Base-by-base conservation (phyloP, 2,329 filamentous ascomycete genomes). In the Metarhizium guizhouense region DNA sequence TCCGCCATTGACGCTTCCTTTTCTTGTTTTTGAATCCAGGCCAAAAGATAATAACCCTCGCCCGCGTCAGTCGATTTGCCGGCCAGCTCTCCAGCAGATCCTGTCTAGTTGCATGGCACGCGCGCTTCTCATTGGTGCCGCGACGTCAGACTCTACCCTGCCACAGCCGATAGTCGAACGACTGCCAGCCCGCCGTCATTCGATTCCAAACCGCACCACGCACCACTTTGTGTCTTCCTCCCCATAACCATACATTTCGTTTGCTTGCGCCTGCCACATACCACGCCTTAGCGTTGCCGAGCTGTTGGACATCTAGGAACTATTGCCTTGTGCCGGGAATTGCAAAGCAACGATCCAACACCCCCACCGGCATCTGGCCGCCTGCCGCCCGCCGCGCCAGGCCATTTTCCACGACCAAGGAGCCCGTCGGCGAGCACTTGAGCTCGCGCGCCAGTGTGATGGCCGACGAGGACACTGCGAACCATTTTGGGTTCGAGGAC, bases 401-500 rank as follows among this genome's bases (percentile, higher is more conserved):
- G 40, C 32, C 13, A 42, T 10, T n/a, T 29, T 1, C 50, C 13
- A 52, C 36, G 50, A 52, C 38, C 4, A 25, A 25, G 25, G 48
- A 50, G 13, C 40, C 47, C 48, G 45, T 48, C 45, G 38, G 55
- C 49, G 25, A 40, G 55, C 42, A 43, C 38, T 47, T 47, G 32
- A 53, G 57, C 57, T 42, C 38, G 34, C 30, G 43, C 36, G 32
- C 54, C 64, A 61, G 60, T 62, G 60, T 60, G 61, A 74, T 74
- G 72, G 66, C 70, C 57, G 69, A 73, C 65, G 68, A 72, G 62
- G 72, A 73, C 61, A 64, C 68, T 61, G 62, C 70, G 59, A 63
- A 62, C 61, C 70, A 69, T 65, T 77, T 72, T 63, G 73, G 73
- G 65, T 70, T 77, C 60, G 74, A 76, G 55, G 74, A 75, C 63